Evolutionary conservation across 2,329 filamentous ascomycete species (phyloP).

Genomic region (Rachicladosporium sp.): DNA sequence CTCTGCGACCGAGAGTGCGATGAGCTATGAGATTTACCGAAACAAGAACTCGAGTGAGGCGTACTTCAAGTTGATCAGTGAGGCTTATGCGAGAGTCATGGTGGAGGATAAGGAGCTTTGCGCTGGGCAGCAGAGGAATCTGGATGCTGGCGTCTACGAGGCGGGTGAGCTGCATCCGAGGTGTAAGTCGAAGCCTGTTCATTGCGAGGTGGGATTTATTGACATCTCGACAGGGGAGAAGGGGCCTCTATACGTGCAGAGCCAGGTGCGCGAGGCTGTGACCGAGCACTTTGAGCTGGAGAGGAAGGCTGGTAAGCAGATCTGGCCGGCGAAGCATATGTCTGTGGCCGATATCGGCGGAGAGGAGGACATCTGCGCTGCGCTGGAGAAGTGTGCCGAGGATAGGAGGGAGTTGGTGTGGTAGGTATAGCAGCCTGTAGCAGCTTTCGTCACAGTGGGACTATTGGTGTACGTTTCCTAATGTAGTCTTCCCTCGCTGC

Average conservation of each 20-base stretch:
- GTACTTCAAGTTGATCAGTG: conserved; percentile 42
- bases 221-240: conserved; percentile 36
- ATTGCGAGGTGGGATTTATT: no score
- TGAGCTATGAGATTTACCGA: conserved; percentile 50
- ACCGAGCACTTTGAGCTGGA: conserved; percentile 36
- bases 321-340: conserved; percentile 37
- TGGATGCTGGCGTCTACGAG: conserved; percentile 46
- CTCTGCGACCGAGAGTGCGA: conserved; percentile 35
- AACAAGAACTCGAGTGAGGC: conserved; percentile 38
- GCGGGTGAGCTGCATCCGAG: conserved; percentile 48
- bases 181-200: no score
- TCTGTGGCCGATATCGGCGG: not conserved
- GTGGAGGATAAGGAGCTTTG: conserved; percentile 52
- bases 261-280: conserved; percentile 33
- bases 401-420: no score
- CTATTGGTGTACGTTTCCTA: no score
- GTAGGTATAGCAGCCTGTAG: no score
- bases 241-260: conserved; percentile 43
- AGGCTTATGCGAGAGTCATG: conserved; percentile 49
- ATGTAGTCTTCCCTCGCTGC: no score
- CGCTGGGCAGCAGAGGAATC: conserved; percentile 44
- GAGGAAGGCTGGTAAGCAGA: conserved; percentile 31
- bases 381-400: not conserved
- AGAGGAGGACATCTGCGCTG: not conserved
- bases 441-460: no score